These are phyloP conservation scores for Pluteus cervinus DNA, from an alignment of 768 basidiomycete genomes.

Conservation along the genomic window DNA sequence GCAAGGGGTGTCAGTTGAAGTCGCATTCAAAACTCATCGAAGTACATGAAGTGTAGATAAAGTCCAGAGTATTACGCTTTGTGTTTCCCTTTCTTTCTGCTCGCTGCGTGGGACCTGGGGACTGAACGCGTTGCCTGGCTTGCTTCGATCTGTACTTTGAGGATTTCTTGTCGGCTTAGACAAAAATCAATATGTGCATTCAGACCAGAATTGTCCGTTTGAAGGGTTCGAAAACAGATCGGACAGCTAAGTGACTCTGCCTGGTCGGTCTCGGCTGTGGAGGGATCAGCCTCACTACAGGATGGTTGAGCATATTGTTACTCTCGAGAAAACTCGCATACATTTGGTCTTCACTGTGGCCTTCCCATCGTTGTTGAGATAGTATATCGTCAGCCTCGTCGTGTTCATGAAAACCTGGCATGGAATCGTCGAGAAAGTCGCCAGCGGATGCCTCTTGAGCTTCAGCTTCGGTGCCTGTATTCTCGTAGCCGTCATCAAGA, in stretches of 20 bases:
- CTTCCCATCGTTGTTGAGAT: too few relatives aligned
- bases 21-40: constrained; percentile 74
- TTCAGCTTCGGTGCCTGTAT: constrained; percentile 13
- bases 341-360: constrained; percentile 13
- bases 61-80: too few relatives aligned
- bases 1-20: constrained; percentile 67
- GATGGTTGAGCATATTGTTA: constrained; percentile 9
- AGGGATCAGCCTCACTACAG: constrained; percentile 1
- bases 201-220: constrained; percentile 68
- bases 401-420: constrained; percentile 50
- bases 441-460: constrained; percentile 14
- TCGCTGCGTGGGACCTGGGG: too few relatives aligned
- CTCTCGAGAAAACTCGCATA: constrained; percentile 14
- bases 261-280: constrained; percentile 1
- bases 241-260: constrained; percentile 54
- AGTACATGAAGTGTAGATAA: constrained; percentile 28
- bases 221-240: constrained; percentile 56
- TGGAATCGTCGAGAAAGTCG: constrained; percentile 25
- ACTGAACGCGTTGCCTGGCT: too few relatives aligned
- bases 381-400: too few relatives aligned
- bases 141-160: constrained; percentile 55
- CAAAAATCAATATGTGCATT: constrained; percentile 92
- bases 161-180: constrained; percentile 71
- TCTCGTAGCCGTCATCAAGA: constrained; percentile 10
- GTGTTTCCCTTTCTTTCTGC: too few relatives aligned